phyloP scores from a whole-genome alignment of 441 rosid species.

The Syzygium malaccense region DNA sequence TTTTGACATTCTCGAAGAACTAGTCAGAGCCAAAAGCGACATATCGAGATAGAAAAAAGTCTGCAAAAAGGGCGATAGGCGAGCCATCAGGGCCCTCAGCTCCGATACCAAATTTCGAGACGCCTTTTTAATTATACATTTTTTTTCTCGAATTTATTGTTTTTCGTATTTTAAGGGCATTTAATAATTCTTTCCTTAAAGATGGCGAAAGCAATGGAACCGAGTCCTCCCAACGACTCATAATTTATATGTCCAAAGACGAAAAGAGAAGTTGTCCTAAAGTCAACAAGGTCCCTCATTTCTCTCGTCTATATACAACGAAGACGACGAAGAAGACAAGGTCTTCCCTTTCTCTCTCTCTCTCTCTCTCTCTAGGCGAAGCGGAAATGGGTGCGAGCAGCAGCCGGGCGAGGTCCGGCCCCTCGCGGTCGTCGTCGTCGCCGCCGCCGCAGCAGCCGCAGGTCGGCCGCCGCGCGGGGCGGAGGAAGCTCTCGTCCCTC shows the following conservation, averaged over 20 bases:
- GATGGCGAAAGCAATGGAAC: not conserved
- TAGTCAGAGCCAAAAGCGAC: not conserved
- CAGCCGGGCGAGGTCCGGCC: conserved; percentile 32
- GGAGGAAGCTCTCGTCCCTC: conserved; percentile 22
- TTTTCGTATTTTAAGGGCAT: not conserved
- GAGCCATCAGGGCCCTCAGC: rapidly evolving
- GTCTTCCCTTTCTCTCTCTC: not conserved
- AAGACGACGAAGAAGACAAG: not conserved
- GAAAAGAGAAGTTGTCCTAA: not conserved
- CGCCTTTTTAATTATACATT: not conserved
- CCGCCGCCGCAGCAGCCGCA: conserved; percentile 5
- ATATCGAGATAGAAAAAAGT: not conserved
- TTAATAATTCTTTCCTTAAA: not conserved
- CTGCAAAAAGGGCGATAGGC: not conserved
- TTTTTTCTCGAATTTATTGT: not conserved
- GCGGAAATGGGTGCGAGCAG: conserved; percentile 45
- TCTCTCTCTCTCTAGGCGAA: not conserved
- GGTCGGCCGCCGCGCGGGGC: conserved; percentile 20
- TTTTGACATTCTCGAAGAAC: not conserved
- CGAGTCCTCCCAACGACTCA: not conserved
- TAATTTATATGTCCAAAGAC: not conserved
- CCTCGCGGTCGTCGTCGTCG: conserved; percentile 10
- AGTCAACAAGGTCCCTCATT: not conserved
- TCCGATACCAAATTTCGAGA: not conserved
- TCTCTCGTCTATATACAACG: not conserved